Base-by-base conservation (phyloP, 345 rosid genomes). In the Bretschneidera sinensis region DNA sequence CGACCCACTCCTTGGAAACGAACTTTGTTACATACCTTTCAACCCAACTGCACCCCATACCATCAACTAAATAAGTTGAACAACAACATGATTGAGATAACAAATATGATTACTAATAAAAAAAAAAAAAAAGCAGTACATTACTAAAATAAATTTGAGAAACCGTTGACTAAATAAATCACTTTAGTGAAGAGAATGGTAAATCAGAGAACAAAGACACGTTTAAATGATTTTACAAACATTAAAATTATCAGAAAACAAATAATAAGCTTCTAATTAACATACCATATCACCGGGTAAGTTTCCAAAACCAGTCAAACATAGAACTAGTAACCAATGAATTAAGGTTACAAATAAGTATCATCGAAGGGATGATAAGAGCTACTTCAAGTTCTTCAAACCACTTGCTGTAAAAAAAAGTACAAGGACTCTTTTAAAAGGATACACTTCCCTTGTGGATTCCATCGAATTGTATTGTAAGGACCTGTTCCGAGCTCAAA, bases 231-330 rank as follows among this genome's bases (percentile, higher is more conserved):
- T 55, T 28, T 43, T n/a, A 39, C 11, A 62, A 34, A 13, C 11
- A 9, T 17, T n/a, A 25, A 39, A 24, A 64, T 14, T 18, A 59
- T 5, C 60, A 71, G 10, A 39, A 53, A 15, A 56, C 10, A 48
- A 31, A 54, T 4, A 15, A 35, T 24, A 49, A 60, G 35, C 24
- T 62, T 31, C 47, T 17, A 39, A 45, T 0, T 13, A 33, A 61
- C 73, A 47, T 80, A 92, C 98, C 98, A 92, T 87, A 71, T 92
- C 91, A 71, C 98, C 98, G 48, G 98, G 98, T 61, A 92, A 79
- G 79, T 92, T 92, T 16, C 98, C 98, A 69, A 92, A 92, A 66
- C 98, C 98, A 75, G 98, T 96, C 70, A 92, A 72, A 50, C 97
- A 92, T 52, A 92, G 48, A 76, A 85, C 98, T 89, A 77, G 25